Conservation (phyloP, 306 rosid genomes). For the Herpetospermum pedunculosum region DNA sequence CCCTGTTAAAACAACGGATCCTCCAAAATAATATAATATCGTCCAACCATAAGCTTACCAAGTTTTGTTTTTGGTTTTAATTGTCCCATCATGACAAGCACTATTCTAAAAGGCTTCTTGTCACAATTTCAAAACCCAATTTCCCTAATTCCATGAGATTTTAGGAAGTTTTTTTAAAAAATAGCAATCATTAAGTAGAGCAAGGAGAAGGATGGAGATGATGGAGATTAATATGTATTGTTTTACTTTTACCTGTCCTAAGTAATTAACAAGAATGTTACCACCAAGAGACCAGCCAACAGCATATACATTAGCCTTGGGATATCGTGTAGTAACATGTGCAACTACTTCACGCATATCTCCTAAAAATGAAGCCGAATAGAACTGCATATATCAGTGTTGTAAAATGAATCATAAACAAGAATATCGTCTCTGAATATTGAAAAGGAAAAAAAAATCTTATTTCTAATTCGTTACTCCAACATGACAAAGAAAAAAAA, state of each 20-base stretch:
- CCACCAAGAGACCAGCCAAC: constrained; percentile 98
- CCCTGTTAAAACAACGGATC: neutral
- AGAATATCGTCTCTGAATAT: neutral
- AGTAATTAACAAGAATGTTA: constrained; percentile 80
- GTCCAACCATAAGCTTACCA: too few species aligned
- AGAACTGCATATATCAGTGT: constrained; percentile 60
- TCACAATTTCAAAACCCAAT: neutral
- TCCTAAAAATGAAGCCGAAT: constrained; percentile 91
- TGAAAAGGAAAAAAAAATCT: neutral
- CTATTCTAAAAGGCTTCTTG: neutral
- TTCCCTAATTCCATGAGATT: neutral
- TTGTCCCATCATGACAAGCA: neutral
- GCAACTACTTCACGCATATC: constrained; percentile 68
- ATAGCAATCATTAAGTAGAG: neutral
- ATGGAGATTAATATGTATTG: neutral
- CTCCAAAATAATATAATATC: neutral
- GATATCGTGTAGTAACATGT: constrained; percentile 54
- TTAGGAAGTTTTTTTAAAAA: neutral
- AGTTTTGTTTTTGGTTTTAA: neutral
- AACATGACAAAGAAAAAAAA: neutral
- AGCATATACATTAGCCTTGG: constrained; percentile 65
- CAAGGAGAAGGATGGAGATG: neutral
- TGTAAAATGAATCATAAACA: constrained; percentile 19
- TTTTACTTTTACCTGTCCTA: constrained; percentile 56
- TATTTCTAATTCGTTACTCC: neutral